Base-by-base conservation (phyloP, 805 yeast genomes). In the Wickerhamiella cacticola region DNA sequence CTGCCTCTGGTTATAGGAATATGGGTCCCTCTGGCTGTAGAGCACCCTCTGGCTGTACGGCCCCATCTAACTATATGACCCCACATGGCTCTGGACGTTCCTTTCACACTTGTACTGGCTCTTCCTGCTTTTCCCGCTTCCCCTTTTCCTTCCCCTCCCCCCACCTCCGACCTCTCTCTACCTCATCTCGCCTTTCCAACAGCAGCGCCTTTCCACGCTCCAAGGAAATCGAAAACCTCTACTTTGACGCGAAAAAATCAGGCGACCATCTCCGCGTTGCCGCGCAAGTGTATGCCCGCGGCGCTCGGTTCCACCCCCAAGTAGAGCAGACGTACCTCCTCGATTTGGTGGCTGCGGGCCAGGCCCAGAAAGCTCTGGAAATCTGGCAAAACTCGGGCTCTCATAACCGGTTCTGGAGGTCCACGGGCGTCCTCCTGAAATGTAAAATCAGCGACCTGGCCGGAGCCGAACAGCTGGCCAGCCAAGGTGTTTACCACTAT, bases 291-390 rank as follows among this genome's bases (percentile, higher is more conserved):
- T 26, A 26, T 13, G 10, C 23, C 9, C 24, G 25, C 5, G 34
- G 35, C 10, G 15, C 35, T 6, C 22, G 35, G 25, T 25, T 41
- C 5, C 18, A 34, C 13, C 35, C 23, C 8, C 26, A 29, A 41
- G 23, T 18, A 8, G 45, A 41, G 9, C 34, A 35, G 15, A 41
- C 23, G 5, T 41, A 41, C 18, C 23, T 41, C 8, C 25, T 26
- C 13, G 45, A 41, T 29, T n/a, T 41, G 13, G 15, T 41, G 19
- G 29, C 34, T 16, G 45, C 45, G 15, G 45, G 45, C 15, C 22
- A 29, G 10, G 7, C 35, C 4, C 35, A 41, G 5, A 24, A 24
- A 16, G 45, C 45, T 7, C 26, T 41, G 12, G 9, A 29, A 19
- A 12, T 41, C 13, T 41, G 45, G 45, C 6, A 6, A 28, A 18